Conservation (phyloP, 148 eudicot genomes). For the Amaranthus hypochondriacus region DNA sequence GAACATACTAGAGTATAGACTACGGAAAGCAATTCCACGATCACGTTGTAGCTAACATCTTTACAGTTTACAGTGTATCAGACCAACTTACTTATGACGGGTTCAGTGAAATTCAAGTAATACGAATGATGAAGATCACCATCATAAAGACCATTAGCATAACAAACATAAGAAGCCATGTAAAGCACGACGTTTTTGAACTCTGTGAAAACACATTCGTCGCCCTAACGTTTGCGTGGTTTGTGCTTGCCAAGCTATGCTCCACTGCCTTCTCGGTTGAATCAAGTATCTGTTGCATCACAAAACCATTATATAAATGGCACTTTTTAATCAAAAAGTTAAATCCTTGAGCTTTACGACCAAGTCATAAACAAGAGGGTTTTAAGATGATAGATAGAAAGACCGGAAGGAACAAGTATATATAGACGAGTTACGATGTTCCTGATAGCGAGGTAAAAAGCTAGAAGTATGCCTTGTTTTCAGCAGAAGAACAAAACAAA, state of each 20-base stretch:
- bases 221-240: constrained; percentile 62
- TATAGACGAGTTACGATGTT: background rate
- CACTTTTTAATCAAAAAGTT: background rate
- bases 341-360: too few relatives aligned
- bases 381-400: background rate
- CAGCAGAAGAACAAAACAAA: background rate
- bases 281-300: constrained; percentile 63
- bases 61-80: too few relatives aligned
- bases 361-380: too few relatives aligned
- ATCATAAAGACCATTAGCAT: constrained; percentile 72
- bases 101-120: constrained; percentile 40
- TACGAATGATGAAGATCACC: constrained; percentile 86
- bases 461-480: background rate
- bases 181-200: constrained; percentile 72
- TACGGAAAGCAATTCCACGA: too few relatives aligned
- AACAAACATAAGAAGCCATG: constrained; percentile 71
- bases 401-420: background rate
- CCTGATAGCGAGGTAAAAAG: background rate
- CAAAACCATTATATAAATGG: background rate
- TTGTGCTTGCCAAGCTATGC: constrained; percentile 88
- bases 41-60: too few relatives aligned
- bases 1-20: too few relatives aligned
- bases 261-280: constrained; percentile 93
- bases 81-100: background rate
- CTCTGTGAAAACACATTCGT: constrained; percentile 56